A percentile compares a stretch with the other conserved stretches of the same genome.
These are phyloP conservation scores for Smallanthus sonchifolius DNA, from an alignment of 129 eudicot genomes.

Conservation along the genomic window DNA sequence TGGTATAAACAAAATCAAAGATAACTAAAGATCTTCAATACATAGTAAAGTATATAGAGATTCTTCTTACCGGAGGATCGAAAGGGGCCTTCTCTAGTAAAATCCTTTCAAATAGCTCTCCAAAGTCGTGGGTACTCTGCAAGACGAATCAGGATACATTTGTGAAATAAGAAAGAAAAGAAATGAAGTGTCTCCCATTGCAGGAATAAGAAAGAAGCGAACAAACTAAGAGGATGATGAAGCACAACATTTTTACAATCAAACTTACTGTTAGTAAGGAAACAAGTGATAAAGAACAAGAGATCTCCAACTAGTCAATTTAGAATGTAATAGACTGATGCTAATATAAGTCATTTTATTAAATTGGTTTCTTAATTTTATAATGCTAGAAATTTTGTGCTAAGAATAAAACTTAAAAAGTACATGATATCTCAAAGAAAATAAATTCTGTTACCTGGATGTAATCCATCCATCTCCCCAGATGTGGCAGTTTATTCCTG, in stretches of 20 bases:
- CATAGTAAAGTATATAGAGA: neutral
- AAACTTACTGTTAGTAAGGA: neutral
- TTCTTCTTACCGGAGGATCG: conserved; percentile 59
- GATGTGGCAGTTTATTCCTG: conserved; percentile 57
- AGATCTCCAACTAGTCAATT: neutral
- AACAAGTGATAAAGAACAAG: neutral
- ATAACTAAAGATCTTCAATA: neutral
- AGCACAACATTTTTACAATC: neutral
- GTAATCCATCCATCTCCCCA: conserved; percentile 86
- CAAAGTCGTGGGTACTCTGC: conserved; percentile 53
- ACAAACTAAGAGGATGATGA: neutral
- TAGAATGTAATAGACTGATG: neutral
- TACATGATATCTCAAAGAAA: neutral
- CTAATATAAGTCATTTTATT: neutral
- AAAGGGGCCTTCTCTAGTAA: conserved; percentile 47
- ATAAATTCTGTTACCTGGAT: conserved; percentile 56
- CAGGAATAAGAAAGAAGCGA: neutral
- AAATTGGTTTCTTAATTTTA: neutral
- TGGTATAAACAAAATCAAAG: neutral
- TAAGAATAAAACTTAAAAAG: neutral
- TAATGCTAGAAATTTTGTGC: neutral
- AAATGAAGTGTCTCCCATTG: neutral
- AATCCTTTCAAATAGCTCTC: conserved; percentile 41
- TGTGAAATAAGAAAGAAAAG: neutral
- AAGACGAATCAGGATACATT: conserved; percentile 9